These are phyloP conservation scores for Fusarium sp. DNA, from an alignment of 2,329 filamentous ascomycete species.

Conservation along the genomic window DNA sequence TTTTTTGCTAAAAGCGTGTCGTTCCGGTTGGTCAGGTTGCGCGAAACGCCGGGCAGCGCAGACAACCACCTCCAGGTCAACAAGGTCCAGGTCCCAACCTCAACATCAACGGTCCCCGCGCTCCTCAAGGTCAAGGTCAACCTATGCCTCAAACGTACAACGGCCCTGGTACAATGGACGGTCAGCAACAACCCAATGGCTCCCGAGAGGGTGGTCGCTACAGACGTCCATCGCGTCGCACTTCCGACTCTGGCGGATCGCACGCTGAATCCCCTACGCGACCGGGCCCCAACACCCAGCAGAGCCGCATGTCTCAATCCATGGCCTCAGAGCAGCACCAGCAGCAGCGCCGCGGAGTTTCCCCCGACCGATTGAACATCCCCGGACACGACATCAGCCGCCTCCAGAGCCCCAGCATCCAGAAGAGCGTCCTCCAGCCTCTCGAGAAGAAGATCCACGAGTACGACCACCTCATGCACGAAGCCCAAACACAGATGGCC, in stretches of 20 bases:
- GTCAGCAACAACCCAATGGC: conserved; percentile 27
- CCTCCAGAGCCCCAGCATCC: conserved; percentile 58
- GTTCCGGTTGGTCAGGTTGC: conserved; percentile 41
- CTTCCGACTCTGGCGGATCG: conserved; percentile 34
- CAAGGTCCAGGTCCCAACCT: conserved; percentile 17
- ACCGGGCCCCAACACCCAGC: conserved; percentile 29
- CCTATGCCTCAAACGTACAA: conserved; percentile 39
- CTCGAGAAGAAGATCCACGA: conserved; percentile 58
- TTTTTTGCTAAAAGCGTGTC: conserved; percentile 36
- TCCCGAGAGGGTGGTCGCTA: conserved; percentile 37
- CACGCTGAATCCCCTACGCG: conserved; percentile 28
- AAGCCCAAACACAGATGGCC: conserved; percentile 55
- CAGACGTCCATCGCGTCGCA: conserved; percentile 41
- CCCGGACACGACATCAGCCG: conserved; percentile 51
- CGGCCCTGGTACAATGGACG: conserved; percentile 33
- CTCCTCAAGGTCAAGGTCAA: conserved; percentile 12
- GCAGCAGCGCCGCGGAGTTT: conserved; percentile 32
- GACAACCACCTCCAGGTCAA: conserved; percentile 30
- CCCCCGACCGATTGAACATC: conserved; percentile 29
- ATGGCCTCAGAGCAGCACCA: conserved; percentile 32
- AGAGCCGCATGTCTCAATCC: conserved; percentile 31
- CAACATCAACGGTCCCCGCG: conserved; percentile 23
- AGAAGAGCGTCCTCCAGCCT: conserved; percentile 57
- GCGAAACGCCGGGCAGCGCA: conserved; percentile 38
- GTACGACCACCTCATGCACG: conserved; percentile 56